Evolutionary conservation across 805 yeast genomes (phyloP), one percentile per base, ranked within the genome.

Genomic region (Millerozyma miso): DNA sequence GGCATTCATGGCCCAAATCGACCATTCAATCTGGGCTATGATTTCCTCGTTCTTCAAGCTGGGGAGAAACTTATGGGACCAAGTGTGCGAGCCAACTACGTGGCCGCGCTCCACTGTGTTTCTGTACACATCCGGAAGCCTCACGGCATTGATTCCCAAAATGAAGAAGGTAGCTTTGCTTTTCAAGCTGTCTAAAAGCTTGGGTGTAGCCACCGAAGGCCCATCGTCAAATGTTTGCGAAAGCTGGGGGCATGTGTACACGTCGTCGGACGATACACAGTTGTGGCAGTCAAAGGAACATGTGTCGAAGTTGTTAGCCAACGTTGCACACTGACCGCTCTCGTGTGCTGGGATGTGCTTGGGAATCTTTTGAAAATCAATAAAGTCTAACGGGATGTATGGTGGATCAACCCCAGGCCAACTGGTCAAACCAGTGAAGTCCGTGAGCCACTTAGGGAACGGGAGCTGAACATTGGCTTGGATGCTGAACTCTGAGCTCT

Each of bases 1-100:
- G 1, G 97, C 97, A 66, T 91, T 90, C 89, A 90, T 87, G 4
- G 97, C 97, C 97, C 97, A 91, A 26, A 88, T 80, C 1, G 95
- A 82, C 99, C 99, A 91, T 62, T 90, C 83, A 32, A 91, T 65
- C 59, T 91, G 96, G 0, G 97, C 96, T 43, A 85, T 80, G 15
- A 91, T 80, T 47, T 87, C 78, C 62, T 88, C 91, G 58, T 89
- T 89, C 18, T 80, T 62, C 43, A 90, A 69, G 1, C 81, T 63
- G 1, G 97, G 97, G 46, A 91, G 73, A 53, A 83, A 87, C 44
- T 81, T 80, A 66, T 91, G 98, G 1, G 89, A 80, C 97, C 97
- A 91, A 0, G 97, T 88, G 60, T 91, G 99, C 0, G 88, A 76
- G 1, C 86, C 97, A 57, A 89, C 63, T 23, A 89, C 65, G 61